Conservation (phyloP, 495 filamentous ascomycete genomes). For the Xylaria grammica region DNA sequence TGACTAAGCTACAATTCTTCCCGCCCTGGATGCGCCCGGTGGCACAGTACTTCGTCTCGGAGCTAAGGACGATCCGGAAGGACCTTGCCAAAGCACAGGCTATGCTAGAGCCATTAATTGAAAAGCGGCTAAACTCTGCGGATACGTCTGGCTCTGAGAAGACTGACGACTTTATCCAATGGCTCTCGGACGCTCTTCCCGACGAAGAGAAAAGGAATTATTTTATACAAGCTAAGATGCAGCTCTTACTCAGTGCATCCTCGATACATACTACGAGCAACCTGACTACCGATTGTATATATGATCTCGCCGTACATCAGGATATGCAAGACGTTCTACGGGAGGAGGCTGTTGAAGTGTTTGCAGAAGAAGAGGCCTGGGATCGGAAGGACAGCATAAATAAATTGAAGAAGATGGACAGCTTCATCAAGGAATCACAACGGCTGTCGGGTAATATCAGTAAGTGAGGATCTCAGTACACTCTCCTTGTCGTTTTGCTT, state of each 20-base stretch:
- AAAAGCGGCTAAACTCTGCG: conserved; percentile 36
- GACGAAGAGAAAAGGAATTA: conserved; percentile 38
- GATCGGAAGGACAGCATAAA: conserved; percentile 44
- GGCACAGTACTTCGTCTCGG: conserved; percentile 38
- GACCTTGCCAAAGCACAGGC: conserved; percentile 36
- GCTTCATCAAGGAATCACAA: conserved; percentile 60
- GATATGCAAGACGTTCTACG: conserved; percentile 56
- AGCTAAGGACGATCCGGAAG: conserved; percentile 34
- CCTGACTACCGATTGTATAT: conserved; percentile 43
- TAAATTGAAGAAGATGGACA: conserved; percentile 57
- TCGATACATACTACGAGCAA: conserved; percentile 47
- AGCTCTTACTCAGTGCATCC: conserved; percentile 41
- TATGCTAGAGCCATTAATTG: conserved; percentile 39
- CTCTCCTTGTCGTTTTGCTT: not conserved
- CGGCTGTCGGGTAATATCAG: conserved; percentile 49
- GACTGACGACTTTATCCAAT: conserved; percentile 41
- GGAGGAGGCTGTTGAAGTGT: conserved; percentile 50
- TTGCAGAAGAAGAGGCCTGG: conserved; percentile 45
- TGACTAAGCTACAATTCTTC: conserved; percentile 45
- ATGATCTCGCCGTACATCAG: conserved; percentile 56
- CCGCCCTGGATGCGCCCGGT: conserved; percentile 42
- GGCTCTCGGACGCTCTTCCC: conserved; percentile 40
- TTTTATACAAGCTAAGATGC: conserved; percentile 36
- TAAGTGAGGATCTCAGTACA: conserved; percentile 32
- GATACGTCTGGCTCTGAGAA: conserved; percentile 35